Conservation (phyloP, 2,329 filamentous ascomycete genomes). For the Penicillium griseofulvum region DNA sequence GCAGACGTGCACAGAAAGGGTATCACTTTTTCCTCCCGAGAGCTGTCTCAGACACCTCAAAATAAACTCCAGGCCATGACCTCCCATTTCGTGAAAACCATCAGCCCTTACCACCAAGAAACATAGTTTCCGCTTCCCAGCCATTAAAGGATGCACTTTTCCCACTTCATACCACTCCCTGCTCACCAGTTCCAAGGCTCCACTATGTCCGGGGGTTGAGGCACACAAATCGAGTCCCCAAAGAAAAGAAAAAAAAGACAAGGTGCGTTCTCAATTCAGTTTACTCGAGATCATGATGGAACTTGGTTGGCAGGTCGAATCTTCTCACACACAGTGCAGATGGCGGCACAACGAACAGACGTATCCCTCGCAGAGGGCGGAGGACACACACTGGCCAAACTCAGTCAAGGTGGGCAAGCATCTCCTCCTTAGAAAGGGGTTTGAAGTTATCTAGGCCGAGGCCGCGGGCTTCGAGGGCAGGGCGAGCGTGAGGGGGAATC, state of each 20-base stretch:
- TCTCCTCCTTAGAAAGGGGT: conserved; percentile 87
- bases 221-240: conserved; percentile 7
- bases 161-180: conserved; percentile 11
- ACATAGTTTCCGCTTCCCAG: conserved; percentile 23
- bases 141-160: conserved; percentile 23
- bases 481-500: conserved; percentile 77
- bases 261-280: conserved; percentile 31
- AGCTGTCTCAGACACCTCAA: conserved; percentile 41
- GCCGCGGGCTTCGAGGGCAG: conserved; percentile 70
- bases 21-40: conserved; percentile 45
- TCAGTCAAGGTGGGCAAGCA: conserved; percentile 98
- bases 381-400: conserved; percentile 31
- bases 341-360: conserved; percentile 36
- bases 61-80: conserved; percentile 37
- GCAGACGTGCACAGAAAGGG: conserved; percentile 43
- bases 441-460: conserved; percentile 93
- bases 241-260: conserved; percentile 21
- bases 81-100: conserved; percentile 33
- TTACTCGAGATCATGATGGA: conserved; percentile 18
- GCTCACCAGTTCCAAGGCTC: neutral
- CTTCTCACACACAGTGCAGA: conserved; percentile 31
- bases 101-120: conserved; percentile 28
- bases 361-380: conserved; percentile 40
- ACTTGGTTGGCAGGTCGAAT: conserved; percentile 13
- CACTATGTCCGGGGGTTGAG: neutral